Evolutionary conservation across 306 rosid genomes (phyloP).

Genomic region (Cyclanthera cordifolia): DNA sequence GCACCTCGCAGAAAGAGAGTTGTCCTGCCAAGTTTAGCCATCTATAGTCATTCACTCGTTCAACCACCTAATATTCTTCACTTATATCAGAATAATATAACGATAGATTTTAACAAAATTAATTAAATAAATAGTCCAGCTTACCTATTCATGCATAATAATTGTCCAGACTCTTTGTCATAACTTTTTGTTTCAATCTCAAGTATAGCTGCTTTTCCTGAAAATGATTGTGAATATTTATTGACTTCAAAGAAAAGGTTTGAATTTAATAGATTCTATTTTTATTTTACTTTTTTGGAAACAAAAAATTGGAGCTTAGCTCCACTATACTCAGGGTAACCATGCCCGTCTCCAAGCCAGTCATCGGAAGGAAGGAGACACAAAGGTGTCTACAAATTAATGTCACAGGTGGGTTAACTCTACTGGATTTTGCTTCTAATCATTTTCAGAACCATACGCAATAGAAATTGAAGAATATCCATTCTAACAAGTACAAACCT

Average conservation of each 20-base stretch:
- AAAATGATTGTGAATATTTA: conserved; percentile 9
- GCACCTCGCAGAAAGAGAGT: conserved; percentile 76
- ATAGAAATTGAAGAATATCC: background rate
- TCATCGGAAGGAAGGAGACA: no score
- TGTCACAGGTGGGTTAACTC: no score
- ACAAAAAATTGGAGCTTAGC: no score
- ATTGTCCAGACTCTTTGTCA: conserved; percentile 58
- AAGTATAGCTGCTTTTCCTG: conserved; percentile 91
- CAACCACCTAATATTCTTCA: conserved; percentile 11
- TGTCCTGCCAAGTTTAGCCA: conserved; percentile 38
- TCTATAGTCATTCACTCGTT: conserved; percentile 20
- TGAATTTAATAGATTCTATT: background rate
- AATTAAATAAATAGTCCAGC: conserved; percentile 3
- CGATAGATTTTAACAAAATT: background rate
- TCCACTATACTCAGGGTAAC: no score
- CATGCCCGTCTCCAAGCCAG: no score
- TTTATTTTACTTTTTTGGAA: no score
- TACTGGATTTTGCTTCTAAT: background rate
- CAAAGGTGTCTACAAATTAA: no score
- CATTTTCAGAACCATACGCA: background rate
- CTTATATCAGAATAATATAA: background rate
- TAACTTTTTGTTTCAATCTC: conserved; percentile 89
- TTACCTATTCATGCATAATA: conserved; percentile 86
- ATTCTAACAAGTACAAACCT: conserved; percentile 36
- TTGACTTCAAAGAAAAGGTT: conserved; percentile 11